Evolutionary conservation across 2,329 filamentous ascomycete species (phyloP).

Genomic region (Epichloe scottii): DNA sequence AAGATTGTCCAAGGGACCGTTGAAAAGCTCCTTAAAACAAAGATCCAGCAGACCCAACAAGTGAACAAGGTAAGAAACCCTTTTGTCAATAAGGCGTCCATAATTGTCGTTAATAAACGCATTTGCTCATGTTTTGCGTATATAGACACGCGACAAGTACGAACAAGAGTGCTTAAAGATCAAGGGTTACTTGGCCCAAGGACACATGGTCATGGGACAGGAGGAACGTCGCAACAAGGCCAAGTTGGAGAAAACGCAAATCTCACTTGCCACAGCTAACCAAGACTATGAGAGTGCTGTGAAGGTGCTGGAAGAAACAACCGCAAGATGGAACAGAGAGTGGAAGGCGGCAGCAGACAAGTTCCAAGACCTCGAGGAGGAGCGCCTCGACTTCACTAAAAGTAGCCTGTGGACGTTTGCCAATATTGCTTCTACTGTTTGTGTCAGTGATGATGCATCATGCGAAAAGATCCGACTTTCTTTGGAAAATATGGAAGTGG

Average conservation of each 20-base stretch:
- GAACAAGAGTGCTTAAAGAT: constrained; percentile 98
- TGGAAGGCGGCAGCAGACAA: constrained; percentile 98
- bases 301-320: constrained; percentile 89
- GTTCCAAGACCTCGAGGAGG: constrained; percentile 97
- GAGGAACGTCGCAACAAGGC: constrained; percentile 98
- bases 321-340: constrained; percentile 89
- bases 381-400: constrained; percentile 92
- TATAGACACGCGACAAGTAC: constrained; percentile 75
- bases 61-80: constrained; percentile 68
- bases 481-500: constrained; percentile 89
- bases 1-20: constrained; percentile 94
- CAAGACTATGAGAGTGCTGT: constrained; percentile 88
- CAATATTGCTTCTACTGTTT: constrained; percentile 93
- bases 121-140: background rate
- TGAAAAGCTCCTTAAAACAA: constrained; percentile 86
- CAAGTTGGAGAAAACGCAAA: constrained; percentile 96
- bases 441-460: constrained; percentile 90
- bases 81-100: background rate
- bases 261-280: constrained; percentile 82
- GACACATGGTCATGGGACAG: constrained; percentile 99
- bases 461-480: constrained; percentile 94
- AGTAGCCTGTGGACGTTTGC: constrained; percentile 97
- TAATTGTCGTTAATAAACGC: background rate
- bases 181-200: constrained; percentile 95
- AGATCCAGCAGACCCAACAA: constrained; percentile 76